Base-by-base conservation (phyloP, 192 early-diverging fungal species). In the Coemansia sp. region DNA sequence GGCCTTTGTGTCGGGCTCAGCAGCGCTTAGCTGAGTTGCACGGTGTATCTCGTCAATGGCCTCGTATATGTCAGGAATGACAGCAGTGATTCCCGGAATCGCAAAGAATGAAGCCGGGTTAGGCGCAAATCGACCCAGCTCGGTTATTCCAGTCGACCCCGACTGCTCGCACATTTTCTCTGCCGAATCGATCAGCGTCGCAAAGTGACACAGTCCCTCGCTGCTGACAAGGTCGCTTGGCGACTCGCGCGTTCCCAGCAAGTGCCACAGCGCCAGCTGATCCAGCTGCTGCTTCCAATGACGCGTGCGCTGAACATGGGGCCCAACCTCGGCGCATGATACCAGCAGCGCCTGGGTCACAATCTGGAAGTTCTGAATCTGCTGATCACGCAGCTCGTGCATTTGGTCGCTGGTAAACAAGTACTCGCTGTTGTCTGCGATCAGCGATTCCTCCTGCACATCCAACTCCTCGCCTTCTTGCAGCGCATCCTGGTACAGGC, bases 251-350 rank as follows among this genome's bases (percentile, higher is more conserved):
- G 71, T 79, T n/a, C 74, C 83, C 55, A 79, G 56, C 65, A 74
- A 78, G 28, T 85, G 75, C 70, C 70, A 75, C 66, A 78, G 60
- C 51, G 70, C 70, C 22, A 85, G 70, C 56, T 69, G 65, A 63
- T 85, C 80, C 57, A 86, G 71, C 71, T 86, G 85, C 32, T 58
- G 34, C 62, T 79, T 72, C 85, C 85, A 86, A 43, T 85, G 83
- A 22, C 73, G 65, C 22, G 85, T 64, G 5, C 63, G 65, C 65
- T 39, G 15, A 0, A 61, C 61, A 48, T 79, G 71, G 1, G 75
- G 79, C 4, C 83, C 83, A 2, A 59, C 51, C 45, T 79, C 73
- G 4, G 74, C 73, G 17, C 70, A 76, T 17, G 85, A 54, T 8
- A 86, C 65, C 15, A 83, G 61, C 55, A 80, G 76, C 22, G 85